Base-by-base conservation (phyloP, 2,329 filamentous ascomycete species). In the Beauveria brongniartii region DNA sequence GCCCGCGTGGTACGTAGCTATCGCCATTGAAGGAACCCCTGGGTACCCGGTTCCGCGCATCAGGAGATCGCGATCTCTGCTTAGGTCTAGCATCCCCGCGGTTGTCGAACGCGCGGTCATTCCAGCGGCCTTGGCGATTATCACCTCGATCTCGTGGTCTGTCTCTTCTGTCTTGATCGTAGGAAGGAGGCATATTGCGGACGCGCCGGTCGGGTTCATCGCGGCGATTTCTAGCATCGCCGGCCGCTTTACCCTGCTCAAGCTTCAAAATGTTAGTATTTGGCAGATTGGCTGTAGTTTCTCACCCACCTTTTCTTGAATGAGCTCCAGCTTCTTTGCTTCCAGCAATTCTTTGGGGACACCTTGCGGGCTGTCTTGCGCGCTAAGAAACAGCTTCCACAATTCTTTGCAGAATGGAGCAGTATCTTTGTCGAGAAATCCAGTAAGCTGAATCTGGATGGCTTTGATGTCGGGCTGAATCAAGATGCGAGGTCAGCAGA, bases 331-430 rank as follows among this genome's bases (percentile, higher is more conserved):
- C 76, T 97, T 99, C 80, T 99, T 99, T 0, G 93, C 92, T 72
- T 99, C 94, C 3, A 99, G 78, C 47, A 99, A 80, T 74, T 97
- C 92, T 73, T 96, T 93, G 0, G 94, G 93, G 14, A 99, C 92
- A 59, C 94, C 94, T 71, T 94, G 89, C 0, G 91, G 86, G 72
- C 88, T 96, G 46, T 83, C 80, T 74, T 99, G 94, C 10, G 92
- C 94, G 73, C 92, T 97, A 51, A 99, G 77, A 68, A 93, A 89
- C 20, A 99, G 78, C 62, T 87, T 90, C 94, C 94, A 99, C 14
- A 99, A 77, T 64, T 97, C 91, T 71, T 96, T 93, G 74, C 93
- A 97, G 71, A 99, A 99, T 0, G 81, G 76, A 1, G 91, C 80
- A 0, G 92, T 94, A 66, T 97, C 91, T 73, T 95, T 93, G 69